Conservation (phyloP, 2,329 filamentous ascomycete species). For the Teratosphaeria epicoccoides region DNA sequence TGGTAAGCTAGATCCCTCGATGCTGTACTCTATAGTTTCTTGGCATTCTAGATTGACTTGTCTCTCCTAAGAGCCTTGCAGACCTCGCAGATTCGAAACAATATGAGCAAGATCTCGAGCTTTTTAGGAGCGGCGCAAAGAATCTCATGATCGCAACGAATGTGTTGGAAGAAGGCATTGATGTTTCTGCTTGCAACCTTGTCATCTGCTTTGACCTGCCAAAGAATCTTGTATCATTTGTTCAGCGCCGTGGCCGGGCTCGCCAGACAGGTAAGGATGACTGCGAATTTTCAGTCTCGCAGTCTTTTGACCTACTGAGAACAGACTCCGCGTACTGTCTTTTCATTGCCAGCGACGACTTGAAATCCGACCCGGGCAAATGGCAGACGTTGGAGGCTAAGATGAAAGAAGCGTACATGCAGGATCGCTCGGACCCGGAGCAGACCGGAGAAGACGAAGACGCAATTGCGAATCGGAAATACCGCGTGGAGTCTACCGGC, state of each 20-base stretch:
- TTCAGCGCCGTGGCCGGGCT: slow-evolving; percentile 55
- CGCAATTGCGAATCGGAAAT: slow-evolving; percentile 32
- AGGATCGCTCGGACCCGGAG: slow-evolving; percentile 42
- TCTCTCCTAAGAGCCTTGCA: slow-evolving; percentile 27
- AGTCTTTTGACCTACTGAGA: neutral
- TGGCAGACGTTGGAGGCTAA: slow-evolving; percentile 60
- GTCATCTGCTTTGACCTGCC: slow-evolving; percentile 56
- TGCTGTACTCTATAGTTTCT: neutral
- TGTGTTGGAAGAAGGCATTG: slow-evolving; percentile 52
- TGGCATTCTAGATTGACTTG: neutral
- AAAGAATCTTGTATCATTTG: slow-evolving; percentile 51
- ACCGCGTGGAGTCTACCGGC: slow-evolving; percentile 38
- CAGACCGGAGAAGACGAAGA: slow-evolving; percentile 38
- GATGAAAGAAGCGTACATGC: slow-evolving; percentile 62
- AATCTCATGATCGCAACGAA: slow-evolving; percentile 50
- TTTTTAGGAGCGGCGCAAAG: slow-evolving; percentile 42
- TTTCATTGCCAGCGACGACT: slow-evolving; percentile 34
- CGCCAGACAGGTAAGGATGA: slow-evolving; percentile 34
- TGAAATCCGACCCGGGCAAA: slow-evolving; percentile 28
- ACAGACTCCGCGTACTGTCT: slow-evolving; percentile 39
- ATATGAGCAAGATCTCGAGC: slow-evolving; percentile 42
- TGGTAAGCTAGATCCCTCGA: neutral
- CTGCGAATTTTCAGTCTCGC: neutral
- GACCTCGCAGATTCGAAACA: slow-evolving; percentile 39
- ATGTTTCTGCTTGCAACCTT: slow-evolving; percentile 52